Conservation (phyloP, 306 rosid species). For the Prunus dulcis region DNA sequence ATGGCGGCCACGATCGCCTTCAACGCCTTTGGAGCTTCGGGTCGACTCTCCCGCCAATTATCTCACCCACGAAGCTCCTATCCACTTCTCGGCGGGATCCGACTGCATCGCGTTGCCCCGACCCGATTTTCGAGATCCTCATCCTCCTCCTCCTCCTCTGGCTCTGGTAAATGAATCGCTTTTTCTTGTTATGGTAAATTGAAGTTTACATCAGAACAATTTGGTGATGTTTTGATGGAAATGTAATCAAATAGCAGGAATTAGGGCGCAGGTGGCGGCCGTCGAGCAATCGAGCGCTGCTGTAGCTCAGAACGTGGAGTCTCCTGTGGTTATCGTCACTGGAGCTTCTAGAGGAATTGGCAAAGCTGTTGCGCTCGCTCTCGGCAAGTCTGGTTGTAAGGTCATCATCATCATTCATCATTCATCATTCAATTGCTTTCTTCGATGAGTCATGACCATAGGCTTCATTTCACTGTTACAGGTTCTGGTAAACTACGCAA, state of each 20-base stretch:
- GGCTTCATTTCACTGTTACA: constrained; percentile 22
- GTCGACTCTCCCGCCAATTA: constrained; percentile 14
- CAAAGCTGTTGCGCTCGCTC: constrained; percentile 69
- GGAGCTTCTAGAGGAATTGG: constrained; percentile 99
- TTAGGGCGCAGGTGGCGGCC: constrained; percentile 77
- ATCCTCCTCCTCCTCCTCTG: constrained; percentile 14
- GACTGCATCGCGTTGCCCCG: neutral
- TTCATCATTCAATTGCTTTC: neutral
- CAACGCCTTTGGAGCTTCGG: constrained; percentile 27
- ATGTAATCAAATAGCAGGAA: constrained; percentile 33
- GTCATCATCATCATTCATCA: constrained; percentile 33
- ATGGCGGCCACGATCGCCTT: constrained; percentile 38
- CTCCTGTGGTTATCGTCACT: constrained; percentile 88
- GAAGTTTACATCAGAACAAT: neutral
- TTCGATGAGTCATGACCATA: neutral
- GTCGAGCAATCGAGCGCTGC: constrained; percentile 45
- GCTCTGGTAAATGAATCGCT: constrained; percentile 10
- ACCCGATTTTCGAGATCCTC: constrained; percentile 6
- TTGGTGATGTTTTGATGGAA: neutral
- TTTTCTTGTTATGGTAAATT: neutral
- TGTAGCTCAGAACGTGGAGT: constrained; percentile 45
- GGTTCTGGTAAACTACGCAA: constrained; percentile 90
- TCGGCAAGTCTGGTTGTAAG: constrained; percentile 98
- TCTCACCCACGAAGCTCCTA: constrained; percentile 3
- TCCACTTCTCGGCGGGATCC: constrained; percentile 17